phyloP scores from a whole-genome alignment of 345 rosid species.

The Sapria himalayana region DNA sequence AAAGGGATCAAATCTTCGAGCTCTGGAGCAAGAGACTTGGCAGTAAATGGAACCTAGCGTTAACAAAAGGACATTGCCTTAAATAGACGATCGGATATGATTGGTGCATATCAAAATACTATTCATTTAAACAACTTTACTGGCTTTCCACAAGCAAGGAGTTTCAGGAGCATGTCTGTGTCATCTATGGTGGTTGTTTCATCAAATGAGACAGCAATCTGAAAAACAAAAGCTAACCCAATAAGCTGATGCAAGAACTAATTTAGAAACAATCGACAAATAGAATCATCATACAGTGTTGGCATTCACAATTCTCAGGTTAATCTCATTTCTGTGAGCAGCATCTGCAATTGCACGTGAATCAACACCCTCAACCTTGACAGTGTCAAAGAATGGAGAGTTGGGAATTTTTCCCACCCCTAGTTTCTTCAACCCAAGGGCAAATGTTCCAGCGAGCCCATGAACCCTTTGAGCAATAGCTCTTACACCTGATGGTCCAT shows the following conservation, averaged over 20 bases:
- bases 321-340: conserved; percentile 51
- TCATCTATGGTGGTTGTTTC: conserved; percentile 93
- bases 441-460: conserved; percentile 81
- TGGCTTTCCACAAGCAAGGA: conserved; percentile 58
- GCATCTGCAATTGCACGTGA: conserved; percentile 64
- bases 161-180: conserved; percentile 59
- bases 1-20: conserved; percentile 58
- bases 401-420: conserved; percentile 68
- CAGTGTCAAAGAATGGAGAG: conserved; percentile 86
- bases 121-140: too few species aligned
- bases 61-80: conserved; percentile 3
- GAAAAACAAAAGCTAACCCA: conserved; percentile 12
- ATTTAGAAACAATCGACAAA: background rate
- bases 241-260: conserved; percentile 6
- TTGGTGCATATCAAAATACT: too few species aligned
- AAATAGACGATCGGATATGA: conserved; percentile 2
- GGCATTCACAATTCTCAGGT: conserved; percentile 63
- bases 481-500: conserved; percentile 87
- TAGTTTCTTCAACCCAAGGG: conserved; percentile 77
- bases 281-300: conserved; percentile 83
- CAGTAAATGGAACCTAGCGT: conserved; percentile 60
- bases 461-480: conserved; percentile 66
- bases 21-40: conserved; percentile 75
- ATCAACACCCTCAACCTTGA: conserved; percentile 65
- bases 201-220: conserved; percentile 85